Percentiles rank a stretch among this genome's conserved stretches.
phyloP scores from a whole-genome alignment of 441 rosid species.

The Dalechampia spathulata region DNA sequence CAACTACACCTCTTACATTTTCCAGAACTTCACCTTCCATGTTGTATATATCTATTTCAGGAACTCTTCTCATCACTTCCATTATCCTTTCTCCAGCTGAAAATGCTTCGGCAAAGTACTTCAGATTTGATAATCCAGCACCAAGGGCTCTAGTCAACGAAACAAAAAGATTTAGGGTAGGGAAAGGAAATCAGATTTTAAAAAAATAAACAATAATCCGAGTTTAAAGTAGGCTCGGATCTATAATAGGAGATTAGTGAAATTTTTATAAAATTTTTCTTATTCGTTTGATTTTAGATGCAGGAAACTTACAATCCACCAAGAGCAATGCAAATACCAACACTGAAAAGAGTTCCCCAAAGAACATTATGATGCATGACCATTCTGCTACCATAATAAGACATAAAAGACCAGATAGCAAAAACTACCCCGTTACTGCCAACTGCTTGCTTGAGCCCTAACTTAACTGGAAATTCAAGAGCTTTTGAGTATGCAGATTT shows the following conservation, averaged over 20 bases:
- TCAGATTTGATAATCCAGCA: slow-evolving; percentile 54
- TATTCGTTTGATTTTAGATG: no score
- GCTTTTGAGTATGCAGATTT: slow-evolving; percentile 48
- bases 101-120: slow-evolving; percentile 62
- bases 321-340: slow-evolving; percentile 42
- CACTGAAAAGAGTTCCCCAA: slow-evolving; percentile 70
- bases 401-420: slow-evolving; percentile 69
- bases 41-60: slow-evolving; percentile 56
- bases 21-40: slow-evolving; percentile 37
- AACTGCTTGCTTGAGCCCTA: slow-evolving; percentile 67
- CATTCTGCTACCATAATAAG: slow-evolving; percentile 72
- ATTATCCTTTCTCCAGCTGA: slow-evolving; percentile 55
- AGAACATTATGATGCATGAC: slow-evolving; percentile 74
- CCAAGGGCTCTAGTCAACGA: slow-evolving; percentile 56
- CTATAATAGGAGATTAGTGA: no score
- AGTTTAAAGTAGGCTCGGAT: no score
- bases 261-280: no score
- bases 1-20: slow-evolving; percentile 47
- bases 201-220: not conserved
- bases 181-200: not conserved
- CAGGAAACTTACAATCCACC: slow-evolving; percentile 63
- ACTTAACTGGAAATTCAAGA: slow-evolving; percentile 48
- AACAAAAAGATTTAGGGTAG: no score
- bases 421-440: slow-evolving; percentile 70
- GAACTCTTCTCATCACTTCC: slow-evolving; percentile 60